Evolutionary conservation across 2,329 filamentous ascomycete genomes (phyloP).

Genomic region (Trichoderma harzianum): DNA sequence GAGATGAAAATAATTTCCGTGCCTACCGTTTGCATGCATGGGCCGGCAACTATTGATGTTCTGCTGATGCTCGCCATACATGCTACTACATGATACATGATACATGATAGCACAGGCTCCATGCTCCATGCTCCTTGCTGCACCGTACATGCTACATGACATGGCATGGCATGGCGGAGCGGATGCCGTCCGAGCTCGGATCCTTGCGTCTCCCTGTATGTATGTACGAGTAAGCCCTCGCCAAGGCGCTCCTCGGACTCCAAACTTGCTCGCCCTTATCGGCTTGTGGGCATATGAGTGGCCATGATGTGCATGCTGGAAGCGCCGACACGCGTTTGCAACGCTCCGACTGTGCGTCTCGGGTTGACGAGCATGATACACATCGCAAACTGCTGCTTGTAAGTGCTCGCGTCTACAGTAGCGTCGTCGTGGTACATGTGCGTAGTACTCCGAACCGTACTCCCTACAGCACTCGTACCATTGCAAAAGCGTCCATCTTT

Average conservation of each 20-base stretch:
- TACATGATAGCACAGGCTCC: neutral
- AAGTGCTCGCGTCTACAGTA: conserved; percentile 2
- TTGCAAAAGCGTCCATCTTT: neutral
- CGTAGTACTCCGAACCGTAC: neutral
- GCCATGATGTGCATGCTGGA: neutral
- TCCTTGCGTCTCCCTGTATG: neutral
- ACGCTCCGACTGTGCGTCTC: neutral
- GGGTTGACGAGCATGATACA: neutral
- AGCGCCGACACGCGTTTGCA: conserved; percentile 1
- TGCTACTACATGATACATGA: neutral
- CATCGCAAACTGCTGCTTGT: neutral
- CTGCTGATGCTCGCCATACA: conserved; percentile 13
- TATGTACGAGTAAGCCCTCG: conserved; percentile 1
- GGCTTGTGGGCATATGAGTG: neutral
- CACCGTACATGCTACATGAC: neutral
- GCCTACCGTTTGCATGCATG: conserved; percentile 13
- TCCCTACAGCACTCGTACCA: neutral
- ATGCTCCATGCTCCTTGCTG: neutral
- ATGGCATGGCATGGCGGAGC: conserved; percentile 6
- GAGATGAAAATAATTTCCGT: conserved; percentile 5
- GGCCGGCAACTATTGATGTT: neutral
- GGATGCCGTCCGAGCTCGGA: conserved; percentile 9
- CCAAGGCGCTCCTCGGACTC: conserved; percentile 1
- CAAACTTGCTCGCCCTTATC: neutral
- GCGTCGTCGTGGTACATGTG: neutral